phyloP scores from a whole-genome alignment of 2,329 filamentous ascomycete species.

The Sarocladium kiliense region DNA sequence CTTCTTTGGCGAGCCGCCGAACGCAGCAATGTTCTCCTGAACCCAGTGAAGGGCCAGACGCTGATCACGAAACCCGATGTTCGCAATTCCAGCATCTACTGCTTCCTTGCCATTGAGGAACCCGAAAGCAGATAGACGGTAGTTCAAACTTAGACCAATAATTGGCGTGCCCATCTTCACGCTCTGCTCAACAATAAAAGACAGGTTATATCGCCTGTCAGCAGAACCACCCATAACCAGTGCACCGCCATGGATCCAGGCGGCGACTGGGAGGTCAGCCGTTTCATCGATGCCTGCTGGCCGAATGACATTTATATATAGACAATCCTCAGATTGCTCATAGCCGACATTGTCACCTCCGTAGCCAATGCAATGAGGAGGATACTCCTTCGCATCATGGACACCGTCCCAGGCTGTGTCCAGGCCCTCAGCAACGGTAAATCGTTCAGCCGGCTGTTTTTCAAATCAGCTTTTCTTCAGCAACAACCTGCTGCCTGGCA shows the following conservation, averaged over 20 bases:
- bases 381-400: constrained; percentile 35
- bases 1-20: constrained; percentile 41
- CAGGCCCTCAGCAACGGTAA: constrained; percentile 29
- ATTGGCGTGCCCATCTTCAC: constrained; percentile 47
- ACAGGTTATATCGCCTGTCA: constrained; percentile 36
- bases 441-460: constrained; percentile 18
- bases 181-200: constrained; percentile 39
- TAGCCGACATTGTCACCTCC: constrained; percentile 27
- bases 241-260: constrained; percentile 57
- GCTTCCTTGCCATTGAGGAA: constrained; percentile 45
- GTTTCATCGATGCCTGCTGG: constrained; percentile 23
- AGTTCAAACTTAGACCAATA: constrained; percentile 49
- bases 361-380: constrained; percentile 43
- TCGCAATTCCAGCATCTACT: constrained; percentile 35
- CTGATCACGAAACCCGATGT: constrained; percentile 46
- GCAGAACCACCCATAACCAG: constrained; percentile 43
- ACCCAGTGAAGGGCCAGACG: constrained; percentile 44
- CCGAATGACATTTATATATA: constrained; percentile 36
- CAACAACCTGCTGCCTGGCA: not conserved
- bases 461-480: not conserved
- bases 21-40: constrained; percentile 47
- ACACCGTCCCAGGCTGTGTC: constrained; percentile 32
- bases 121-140: constrained; percentile 47
- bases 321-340: constrained; percentile 42
- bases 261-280: constrained; percentile 27